Evolutionary conservation across 202 grass and related monocot genomes (phyloP), one percentile per base, ranked within the genome.

Genomic region (Cymbopogon flexuosus): DNA sequence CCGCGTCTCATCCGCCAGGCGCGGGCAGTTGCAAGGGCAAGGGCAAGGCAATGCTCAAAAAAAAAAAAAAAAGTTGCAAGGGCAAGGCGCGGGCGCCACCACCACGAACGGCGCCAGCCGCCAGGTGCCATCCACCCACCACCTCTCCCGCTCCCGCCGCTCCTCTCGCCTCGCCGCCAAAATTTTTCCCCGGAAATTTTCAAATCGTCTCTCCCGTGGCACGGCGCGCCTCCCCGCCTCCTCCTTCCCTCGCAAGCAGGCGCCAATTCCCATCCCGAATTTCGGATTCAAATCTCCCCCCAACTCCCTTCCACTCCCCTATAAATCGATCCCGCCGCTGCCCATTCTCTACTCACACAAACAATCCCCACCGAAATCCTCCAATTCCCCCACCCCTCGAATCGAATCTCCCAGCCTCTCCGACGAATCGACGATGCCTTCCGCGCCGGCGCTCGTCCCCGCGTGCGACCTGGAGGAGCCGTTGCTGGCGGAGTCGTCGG

Each of bases 381-480:
- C 78, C 73, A 29, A 9, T 23, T 18, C 14, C 14, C 80, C 10
- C 42, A 1, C 42, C 14, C 7, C 3, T 8, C 36, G 5, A 7
- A 7, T 33, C 68, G 8, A 12, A 72, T 52, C 69, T n/a, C 10
- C 42, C 21, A 16, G 0, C 8, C 10, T 4, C 67, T 15, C 36
- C 65, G 33, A 88, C 18, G 73, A 39, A 7, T 24, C 65, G 41
- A 88, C 23, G 81, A 92, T 92, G 90, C 90, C 90, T 6, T 84
- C 90, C 36, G 87, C 82, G 36, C 70, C 70, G 24, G 49, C 62
- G 3, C 6, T 75, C 12, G 83, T 87, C 31, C 81, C 82, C 54
- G 40, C 82, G 1, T 85, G 81, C 46, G 88, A 90, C 84, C 60
- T 75, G 41, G 88, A 88, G 65, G 91, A 93, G 75, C 91, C 91